Percentiles rank a stretch among this genome's conserved stretches.
These are phyloP conservation scores for Vanderwaltozyma polyspora DNA, from an alignment of 805 yeast species.

Conservation along the genomic window DNA sequence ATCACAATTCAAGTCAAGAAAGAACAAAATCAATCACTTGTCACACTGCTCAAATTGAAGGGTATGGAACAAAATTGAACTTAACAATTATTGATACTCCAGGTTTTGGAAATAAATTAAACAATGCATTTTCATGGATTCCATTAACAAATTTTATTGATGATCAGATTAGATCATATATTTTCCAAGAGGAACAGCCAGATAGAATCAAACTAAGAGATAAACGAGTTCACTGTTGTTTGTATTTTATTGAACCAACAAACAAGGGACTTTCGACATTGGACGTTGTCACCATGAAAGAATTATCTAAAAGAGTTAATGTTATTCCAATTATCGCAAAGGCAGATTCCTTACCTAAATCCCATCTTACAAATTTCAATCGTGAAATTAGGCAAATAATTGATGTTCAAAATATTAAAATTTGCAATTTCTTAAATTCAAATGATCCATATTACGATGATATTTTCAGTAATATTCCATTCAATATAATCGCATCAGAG, in stretches of 20 bases:
- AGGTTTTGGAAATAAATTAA: conserved; percentile 61
- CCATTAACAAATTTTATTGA: conserved; percentile 67
- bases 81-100: conserved; percentile 64
- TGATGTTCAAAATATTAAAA: conserved; percentile 41
- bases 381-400: conserved; percentile 39
- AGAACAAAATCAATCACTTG: conserved; percentile 15
- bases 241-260: conserved; percentile 70
- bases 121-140: conserved; percentile 56
- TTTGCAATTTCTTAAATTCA: conserved; percentile 41
- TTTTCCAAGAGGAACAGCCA: conserved; percentile 73
- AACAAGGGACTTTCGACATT: conserved; percentile 49
- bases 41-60: conserved; percentile 43
- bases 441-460: conserved; percentile 28
- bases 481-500: conserved; percentile 59
- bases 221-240: conserved; percentile 69
- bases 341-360: conserved; percentile 53
- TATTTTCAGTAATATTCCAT: conserved; percentile 45
- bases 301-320: conserved; percentile 59
- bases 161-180: conserved; percentile 57
- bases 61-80: conserved; percentile 46
- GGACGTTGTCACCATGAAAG: conserved; percentile 66
- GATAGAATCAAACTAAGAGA: conserved; percentile 43
- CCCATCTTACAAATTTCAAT: conserved; percentile 47
- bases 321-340: conserved; percentile 74
- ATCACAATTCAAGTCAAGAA: conserved; percentile 26